Conservation (phyloP, 1,284 basidiomycete genomes). For the Tausonia pullulans region DNA sequence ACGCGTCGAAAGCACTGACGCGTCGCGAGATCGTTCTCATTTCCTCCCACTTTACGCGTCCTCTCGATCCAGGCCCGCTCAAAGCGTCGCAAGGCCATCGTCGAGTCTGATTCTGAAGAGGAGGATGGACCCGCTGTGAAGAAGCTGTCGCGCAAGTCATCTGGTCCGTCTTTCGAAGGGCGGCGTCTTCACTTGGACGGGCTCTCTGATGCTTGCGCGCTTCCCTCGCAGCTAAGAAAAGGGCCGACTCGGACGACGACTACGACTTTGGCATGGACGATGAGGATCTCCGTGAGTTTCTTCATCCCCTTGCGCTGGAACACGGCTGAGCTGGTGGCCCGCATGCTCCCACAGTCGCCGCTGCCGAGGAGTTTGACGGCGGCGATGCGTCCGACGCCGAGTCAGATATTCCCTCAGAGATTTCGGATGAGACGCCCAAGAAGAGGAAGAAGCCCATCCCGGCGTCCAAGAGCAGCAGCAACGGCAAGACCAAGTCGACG, state of each 20-base stretch:
- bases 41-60: not conserved
- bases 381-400: slow-evolving; percentile 11
- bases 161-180: too few species aligned
- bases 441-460: slow-evolving; percentile 15
- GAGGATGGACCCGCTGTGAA: slow-evolving; percentile 12
- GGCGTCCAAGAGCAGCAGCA: slow-evolving; percentile 12
- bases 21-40: too few species aligned
- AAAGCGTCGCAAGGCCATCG: slow-evolving; percentile 33
- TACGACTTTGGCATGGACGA: slow-evolving; percentile 30
- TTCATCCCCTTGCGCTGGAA: not conserved
- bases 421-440: slow-evolving; percentile 10
- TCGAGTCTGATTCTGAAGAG: slow-evolving; percentile 28
- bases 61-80: slow-evolving; percentile 18
- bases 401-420: not conserved
- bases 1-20: not conserved
- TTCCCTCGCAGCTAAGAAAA: slow-evolving; percentile 3
- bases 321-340: not conserved
- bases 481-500: slow-evolving; percentile 21
- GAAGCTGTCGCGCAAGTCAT: slow-evolving; percentile 2
- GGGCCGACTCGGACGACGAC: slow-evolving; percentile 18
- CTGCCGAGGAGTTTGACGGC: slow-evolving; percentile 24
- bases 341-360: slow-evolving; percentile 20
- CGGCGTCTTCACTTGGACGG: too few species aligned
- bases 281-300: slow-evolving; percentile 26
- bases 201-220: not conserved